These are phyloP conservation scores for Rhodomyrtus tomentosa DNA, from an alignment of 345 rosid species.

Conservation along the genomic window DNA sequence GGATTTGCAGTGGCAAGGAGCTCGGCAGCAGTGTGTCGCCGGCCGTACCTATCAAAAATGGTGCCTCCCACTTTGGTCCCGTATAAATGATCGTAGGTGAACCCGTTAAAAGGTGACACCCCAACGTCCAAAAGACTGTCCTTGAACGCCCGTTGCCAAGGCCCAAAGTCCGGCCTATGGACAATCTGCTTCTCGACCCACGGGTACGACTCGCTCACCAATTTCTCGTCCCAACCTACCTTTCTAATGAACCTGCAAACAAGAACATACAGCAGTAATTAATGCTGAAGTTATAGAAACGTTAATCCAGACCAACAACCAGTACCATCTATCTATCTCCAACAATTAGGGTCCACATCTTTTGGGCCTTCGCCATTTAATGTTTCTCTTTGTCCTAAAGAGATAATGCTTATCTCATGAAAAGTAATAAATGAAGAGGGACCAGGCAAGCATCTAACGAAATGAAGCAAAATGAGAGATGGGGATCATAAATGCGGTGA, in stretches of 20 bases:
- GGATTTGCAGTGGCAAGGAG: slow-evolving; percentile 76
- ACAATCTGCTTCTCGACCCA: slow-evolving; percentile 85
- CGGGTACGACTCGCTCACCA: slow-evolving; percentile 78
- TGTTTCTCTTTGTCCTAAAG: background rate
- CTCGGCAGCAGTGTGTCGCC: slow-evolving; percentile 89
- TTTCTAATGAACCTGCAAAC: slow-evolving; percentile 55
- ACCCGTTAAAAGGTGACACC: slow-evolving; percentile 82
- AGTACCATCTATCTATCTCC: background rate
- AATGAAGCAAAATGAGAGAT: background rate
- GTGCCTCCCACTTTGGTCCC: slow-evolving; percentile 98
- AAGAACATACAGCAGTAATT: background rate
- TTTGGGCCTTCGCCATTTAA: background rate
- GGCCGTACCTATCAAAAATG: slow-evolving; percentile 76
- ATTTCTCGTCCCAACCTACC: slow-evolving; percentile 68
- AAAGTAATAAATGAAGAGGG: background rate
- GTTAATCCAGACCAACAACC: background rate
- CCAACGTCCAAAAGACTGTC: slow-evolving; percentile 80
- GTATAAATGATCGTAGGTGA: slow-evolving; percentile 72
- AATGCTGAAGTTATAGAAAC: background rate
- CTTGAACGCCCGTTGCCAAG: slow-evolving; percentile 68
- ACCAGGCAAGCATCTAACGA: background rate
- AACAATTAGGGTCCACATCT: background rate
- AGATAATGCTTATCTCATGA: background rate
- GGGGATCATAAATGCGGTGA: slow-evolving; percentile 6
- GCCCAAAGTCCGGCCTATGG: slow-evolving; percentile 46